Evolutionary conservation across 2,329 filamentous ascomycete species (phyloP).

Genomic region (Capronia coronata): DNA sequence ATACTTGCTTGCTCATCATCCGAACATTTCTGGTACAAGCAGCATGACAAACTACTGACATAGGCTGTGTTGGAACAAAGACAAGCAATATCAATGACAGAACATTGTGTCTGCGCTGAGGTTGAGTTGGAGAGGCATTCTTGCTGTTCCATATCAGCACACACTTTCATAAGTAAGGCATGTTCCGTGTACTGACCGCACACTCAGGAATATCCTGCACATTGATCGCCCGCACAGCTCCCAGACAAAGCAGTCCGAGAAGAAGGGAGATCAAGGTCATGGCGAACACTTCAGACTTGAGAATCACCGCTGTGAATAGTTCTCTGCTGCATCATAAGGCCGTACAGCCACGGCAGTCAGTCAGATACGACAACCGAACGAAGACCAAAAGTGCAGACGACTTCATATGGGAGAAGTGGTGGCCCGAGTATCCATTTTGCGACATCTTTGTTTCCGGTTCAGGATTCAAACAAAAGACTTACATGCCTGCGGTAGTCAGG

Average conservation of each 20-base stretch:
- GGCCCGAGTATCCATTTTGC: background rate
- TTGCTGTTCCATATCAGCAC: constrained; percentile 23
- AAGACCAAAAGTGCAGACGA: background rate
- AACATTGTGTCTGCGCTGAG: constrained; percentile 22
- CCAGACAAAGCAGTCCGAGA: constrained; percentile 5
- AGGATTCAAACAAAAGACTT: constrained; percentile 18
- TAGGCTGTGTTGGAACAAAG: constrained; percentile 25
- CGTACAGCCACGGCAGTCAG: background rate
- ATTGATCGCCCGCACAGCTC: constrained; percentile 12
- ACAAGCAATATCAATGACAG: constrained; percentile 28
- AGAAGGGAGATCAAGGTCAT: constrained; percentile 13
- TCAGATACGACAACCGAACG: constrained; percentile 4
- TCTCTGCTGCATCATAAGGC: constrained; percentile 8
- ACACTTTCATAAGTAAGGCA: background rate
- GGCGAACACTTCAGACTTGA: constrained; percentile 4
- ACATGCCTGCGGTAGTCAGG: constrained; percentile 19
- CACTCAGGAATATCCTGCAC: constrained; percentile 25
- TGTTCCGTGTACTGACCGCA: constrained; percentile 17
- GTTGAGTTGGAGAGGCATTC: constrained; percentile 28
- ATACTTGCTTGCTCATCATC: constrained; percentile 26
- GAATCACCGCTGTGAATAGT: background rate
- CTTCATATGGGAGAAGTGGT: background rate
- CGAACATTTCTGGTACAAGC: constrained; percentile 25
- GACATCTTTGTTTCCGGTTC: constrained; percentile 11
- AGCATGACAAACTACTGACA: constrained; percentile 29